phyloP scores from a whole-genome alignment of 306 rosid species.

The Parietaria judaica region DNA sequence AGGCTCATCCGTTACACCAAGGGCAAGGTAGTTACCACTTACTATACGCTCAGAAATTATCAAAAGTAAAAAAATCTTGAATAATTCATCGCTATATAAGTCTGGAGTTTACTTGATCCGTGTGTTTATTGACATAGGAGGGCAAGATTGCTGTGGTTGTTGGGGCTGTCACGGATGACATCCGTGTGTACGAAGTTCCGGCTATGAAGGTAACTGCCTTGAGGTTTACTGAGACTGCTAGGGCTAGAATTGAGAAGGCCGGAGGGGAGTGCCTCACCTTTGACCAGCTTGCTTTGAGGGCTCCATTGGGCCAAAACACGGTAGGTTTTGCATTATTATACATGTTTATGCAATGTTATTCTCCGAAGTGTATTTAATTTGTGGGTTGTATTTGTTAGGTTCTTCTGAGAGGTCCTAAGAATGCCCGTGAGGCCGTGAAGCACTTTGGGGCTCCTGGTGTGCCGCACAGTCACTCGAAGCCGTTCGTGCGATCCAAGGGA shows the following conservation, averaged over 20 bases:
- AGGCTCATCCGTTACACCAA: slow-evolving; percentile 47
- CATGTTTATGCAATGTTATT: neutral
- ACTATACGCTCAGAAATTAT: neutral
- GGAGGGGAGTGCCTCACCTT: slow-evolving; percentile 83
- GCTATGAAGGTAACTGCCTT: slow-evolving; percentile 63
- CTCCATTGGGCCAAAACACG: slow-evolving; percentile 81
- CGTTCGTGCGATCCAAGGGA: slow-evolving; percentile 64
- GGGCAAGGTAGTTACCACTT: slow-evolving; percentile 52
- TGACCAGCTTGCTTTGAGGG: slow-evolving; percentile 66
- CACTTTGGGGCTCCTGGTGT: slow-evolving; percentile 93
- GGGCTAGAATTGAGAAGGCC: slow-evolving; percentile 72
- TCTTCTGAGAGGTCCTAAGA: slow-evolving; percentile 74
- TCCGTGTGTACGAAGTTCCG: slow-evolving; percentile 63
- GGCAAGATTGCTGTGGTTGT: slow-evolving; percentile 61
- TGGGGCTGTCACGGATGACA: slow-evolving; percentile 63
- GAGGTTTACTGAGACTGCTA: slow-evolving; percentile 71
- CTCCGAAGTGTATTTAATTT: neutral
- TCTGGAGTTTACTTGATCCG: too few relatives aligned
- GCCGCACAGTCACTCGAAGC: slow-evolving; percentile 76
- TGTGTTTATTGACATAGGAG: slow-evolving; percentile 28
- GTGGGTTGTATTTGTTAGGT: slow-evolving; percentile 22
- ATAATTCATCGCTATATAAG: too few relatives aligned
- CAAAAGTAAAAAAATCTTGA: too few relatives aligned
- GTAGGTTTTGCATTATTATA: slow-evolving; percentile 23
- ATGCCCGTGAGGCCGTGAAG: slow-evolving; percentile 71